phyloP scores from a whole-genome alignment of 2,329 filamentous ascomycete species.

The Aspergillus fumigatus region DNA sequence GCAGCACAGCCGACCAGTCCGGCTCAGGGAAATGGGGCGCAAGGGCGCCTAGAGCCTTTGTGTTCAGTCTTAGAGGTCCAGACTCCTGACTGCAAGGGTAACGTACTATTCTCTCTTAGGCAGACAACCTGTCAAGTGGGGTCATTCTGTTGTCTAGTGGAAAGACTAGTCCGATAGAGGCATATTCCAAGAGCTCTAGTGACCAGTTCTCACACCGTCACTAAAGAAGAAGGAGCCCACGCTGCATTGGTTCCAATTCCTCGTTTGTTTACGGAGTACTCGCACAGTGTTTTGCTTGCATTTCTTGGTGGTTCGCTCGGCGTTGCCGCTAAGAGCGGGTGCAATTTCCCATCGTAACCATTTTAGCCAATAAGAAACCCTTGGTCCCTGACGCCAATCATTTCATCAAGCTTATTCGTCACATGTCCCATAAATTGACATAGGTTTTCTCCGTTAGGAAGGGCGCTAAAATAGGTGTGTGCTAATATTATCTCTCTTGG shows the following conservation, averaged over 20 bases:
- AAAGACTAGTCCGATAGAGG: background rate
- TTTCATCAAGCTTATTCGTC: background rate
- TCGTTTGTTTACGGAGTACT: background rate
- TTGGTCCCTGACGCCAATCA: background rate
- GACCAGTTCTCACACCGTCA: background rate
- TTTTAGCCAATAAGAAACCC: background rate
- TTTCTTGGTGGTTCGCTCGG: background rate
- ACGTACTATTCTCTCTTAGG: background rate
- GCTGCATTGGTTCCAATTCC: background rate
- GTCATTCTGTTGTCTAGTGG: background rate
- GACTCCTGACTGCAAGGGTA: background rate
- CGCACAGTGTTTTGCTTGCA: background rate
- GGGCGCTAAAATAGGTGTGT: background rate
- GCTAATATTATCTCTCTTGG: background rate
- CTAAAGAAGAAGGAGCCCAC: background rate
- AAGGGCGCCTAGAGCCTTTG: slow-evolving; percentile 15
- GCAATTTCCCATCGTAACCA: background rate
- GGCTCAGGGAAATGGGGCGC: slow-evolving; percentile 12
- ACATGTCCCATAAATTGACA: background rate
- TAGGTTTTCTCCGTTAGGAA: background rate
- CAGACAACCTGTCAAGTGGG: background rate
- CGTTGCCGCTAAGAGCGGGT: background rate
- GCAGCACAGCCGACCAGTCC: background rate
- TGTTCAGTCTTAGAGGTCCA: background rate
- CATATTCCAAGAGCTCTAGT: background rate